Base-by-base conservation (phyloP, 2,329 filamentous ascomycete species). In the Arthrobotrys sinensis region DNA sequence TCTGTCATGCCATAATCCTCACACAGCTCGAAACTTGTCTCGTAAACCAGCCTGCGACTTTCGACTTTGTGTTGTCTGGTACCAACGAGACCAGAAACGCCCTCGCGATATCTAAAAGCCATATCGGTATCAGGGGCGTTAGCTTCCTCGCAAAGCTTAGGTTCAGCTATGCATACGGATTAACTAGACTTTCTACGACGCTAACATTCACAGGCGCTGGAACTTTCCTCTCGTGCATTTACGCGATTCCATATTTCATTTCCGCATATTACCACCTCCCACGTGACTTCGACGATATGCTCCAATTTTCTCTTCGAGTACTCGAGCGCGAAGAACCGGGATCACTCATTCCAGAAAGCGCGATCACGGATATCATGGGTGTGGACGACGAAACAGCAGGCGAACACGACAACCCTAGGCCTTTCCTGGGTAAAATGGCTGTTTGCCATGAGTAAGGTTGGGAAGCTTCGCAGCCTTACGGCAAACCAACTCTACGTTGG, bases 1-100 rank as follows among this genome's bases (percentile, higher is more conserved):
- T 24, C 19, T 48, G 45, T 11, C 45, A 48, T 48, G 45, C 19
- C 6, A 48, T 48, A 48, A 48, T 48, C 11, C 45, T 48, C 19
- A 48, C 45, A 11, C 45, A 48, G 19, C 45, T 48, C 2, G 45
- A 48, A 2, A 10, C 11, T n/a, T n/a, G n/a, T n/a, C n/a, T n/a
- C n/a, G n/a, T n/a, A n/a, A n/a, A n/a, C n/a, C n/a, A n/a, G n/a
- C n/a, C n/a, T n/a, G n/a, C n/a, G n/a, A n/a, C n/a, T n/a, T n/a
- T n/a, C n/a, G n/a, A n/a, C n/a, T n/a, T n/a, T n/a, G n/a, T n/a
- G n/a, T n/a, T n/a, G n/a, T n/a, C n/a, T n/a, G n/a, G n/a, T n/a
- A n/a, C n/a, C n/a, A n/a, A n/a, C n/a, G n/a, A n/a, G n/a, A n/a
- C n/a, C n/a, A n/a, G n/a, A n/a, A n/a, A n/a, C n/a, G n/a, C n/a